A percentile compares a stretch with the other conserved stretches of the same genome.
These are phyloP conservation scores for Mortierella antarctica DNA, from an alignment of 192 early-diverging fungal species.

Conservation along the genomic window DNA sequence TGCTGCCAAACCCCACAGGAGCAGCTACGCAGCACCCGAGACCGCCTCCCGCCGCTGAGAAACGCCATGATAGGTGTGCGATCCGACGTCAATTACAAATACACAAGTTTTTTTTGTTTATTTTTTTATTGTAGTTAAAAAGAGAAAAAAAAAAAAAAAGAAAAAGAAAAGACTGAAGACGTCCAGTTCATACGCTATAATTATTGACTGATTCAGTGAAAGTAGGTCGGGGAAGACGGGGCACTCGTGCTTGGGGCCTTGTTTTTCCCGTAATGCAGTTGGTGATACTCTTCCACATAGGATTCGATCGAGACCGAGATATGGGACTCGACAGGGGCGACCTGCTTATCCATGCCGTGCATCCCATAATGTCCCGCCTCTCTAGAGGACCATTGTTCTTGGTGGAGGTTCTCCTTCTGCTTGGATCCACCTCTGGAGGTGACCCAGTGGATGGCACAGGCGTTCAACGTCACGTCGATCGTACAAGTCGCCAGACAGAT, in stretches of 20 bases:
- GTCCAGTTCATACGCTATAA: no score
- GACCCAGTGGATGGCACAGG: slow-evolving; percentile 60
- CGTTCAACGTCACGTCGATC: slow-evolving; percentile 60
- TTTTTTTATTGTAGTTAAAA: no score
- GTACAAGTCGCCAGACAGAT: slow-evolving; percentile 57
- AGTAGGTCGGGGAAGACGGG: no score
- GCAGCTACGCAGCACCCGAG: no score
- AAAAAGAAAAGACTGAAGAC: neutral
- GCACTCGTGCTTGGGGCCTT: neutral
- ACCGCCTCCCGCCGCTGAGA: neutral
- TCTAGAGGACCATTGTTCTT: neutral
- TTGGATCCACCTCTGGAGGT: slow-evolving; percentile 15
- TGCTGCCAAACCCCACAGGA: neutral
- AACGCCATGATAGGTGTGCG: no score
- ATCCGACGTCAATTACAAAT: no score
- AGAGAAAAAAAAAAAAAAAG: slow-evolving; percentile 4
- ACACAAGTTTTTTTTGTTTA: no score
- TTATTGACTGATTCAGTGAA: no score
- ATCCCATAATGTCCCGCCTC: neutral
- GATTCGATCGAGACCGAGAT: slow-evolving; percentile 43
- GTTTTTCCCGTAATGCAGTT: slow-evolving; percentile 13
- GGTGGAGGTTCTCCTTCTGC: neutral
- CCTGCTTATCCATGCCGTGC: slow-evolving; percentile 16
- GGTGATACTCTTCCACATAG: slow-evolving; percentile 44
- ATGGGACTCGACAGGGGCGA: slow-evolving; percentile 16